A percentile compares a stretch with the other conserved stretches of the same genome.
These are phyloP conservation scores for Trichaptum fuscoviolaceum DNA, from an alignment of 768 basidiomycete species.

Conservation along the genomic window DNA sequence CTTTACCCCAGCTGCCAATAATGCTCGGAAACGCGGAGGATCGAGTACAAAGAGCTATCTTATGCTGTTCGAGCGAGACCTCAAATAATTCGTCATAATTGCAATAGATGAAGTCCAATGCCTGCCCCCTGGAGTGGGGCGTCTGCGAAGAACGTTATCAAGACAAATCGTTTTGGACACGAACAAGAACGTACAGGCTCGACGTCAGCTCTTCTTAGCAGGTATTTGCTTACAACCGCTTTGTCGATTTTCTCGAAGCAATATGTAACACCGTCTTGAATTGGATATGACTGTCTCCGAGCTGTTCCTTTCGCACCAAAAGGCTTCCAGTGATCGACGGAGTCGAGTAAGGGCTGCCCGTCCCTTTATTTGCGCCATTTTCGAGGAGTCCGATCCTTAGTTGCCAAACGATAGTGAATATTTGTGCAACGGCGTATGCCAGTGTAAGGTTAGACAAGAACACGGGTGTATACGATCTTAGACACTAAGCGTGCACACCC, in stretches of 20 bases:
- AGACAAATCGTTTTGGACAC: not conserved
- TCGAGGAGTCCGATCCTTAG: too few species aligned
- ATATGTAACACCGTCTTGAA: conserved; percentile 21
- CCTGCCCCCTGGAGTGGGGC: conserved; percentile 12
- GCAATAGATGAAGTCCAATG: conserved; percentile 22
- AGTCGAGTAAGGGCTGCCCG: not conserved
- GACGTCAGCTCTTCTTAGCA: conserved; percentile 12
- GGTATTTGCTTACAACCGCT: conserved; percentile 13
- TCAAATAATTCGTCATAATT: conserved; percentile 21
- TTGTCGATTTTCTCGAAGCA: conserved; percentile 13
- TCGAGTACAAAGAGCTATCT: conserved; percentile 21
- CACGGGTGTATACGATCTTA: too few species aligned
- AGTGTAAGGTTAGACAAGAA: too few species aligned
- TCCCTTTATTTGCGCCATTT: not conserved
- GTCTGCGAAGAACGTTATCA: conserved; percentile 14
- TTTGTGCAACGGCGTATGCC: too few species aligned
- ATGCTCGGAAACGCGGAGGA: conserved; percentile 19
- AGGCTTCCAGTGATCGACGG: not conserved
- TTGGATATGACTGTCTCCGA: conserved; percentile 17
- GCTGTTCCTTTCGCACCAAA: conserved; percentile 5
- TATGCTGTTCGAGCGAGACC: conserved; percentile 21
- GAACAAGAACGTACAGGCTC: conserved; percentile 7
- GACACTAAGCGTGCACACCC: too few species aligned
- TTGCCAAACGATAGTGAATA: too few species aligned
- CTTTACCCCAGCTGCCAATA: conserved; percentile 14